These are phyloP conservation scores for Penicillium corylophilum DNA, from an alignment of 2,329 filamentous ascomycete species.

Conservation along the genomic window DNA sequence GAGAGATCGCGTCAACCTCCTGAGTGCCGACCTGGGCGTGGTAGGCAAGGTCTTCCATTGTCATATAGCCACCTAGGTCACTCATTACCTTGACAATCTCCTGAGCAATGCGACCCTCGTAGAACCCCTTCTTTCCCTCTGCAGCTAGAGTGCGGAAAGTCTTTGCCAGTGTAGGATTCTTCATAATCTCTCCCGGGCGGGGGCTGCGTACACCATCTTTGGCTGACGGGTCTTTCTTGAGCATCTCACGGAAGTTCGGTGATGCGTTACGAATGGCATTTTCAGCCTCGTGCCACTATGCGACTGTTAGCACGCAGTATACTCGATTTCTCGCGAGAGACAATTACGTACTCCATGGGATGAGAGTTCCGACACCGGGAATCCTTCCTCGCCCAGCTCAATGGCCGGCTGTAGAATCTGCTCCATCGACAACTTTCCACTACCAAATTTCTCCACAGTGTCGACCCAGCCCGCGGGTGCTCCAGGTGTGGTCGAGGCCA, in stretches of 20 bases:
- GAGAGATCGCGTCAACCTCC: constrained; percentile 78
- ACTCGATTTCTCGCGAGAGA: background rate
- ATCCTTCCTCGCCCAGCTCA: constrained; percentile 80
- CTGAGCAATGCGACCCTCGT: constrained; percentile 78
- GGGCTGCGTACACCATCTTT: constrained; percentile 72
- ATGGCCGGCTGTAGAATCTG: constrained; percentile 82
- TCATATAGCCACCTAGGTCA: constrained; percentile 73
- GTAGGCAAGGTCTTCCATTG: constrained; percentile 74
- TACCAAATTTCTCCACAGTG: constrained; percentile 82
- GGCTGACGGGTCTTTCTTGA: constrained; percentile 71
- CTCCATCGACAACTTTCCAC: constrained; percentile 73
- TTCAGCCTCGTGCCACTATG: constrained; percentile 71
- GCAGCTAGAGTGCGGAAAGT: constrained; percentile 78
- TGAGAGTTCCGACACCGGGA: constrained; percentile 80
- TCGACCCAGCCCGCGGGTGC: constrained; percentile 94
- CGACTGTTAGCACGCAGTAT: constrained; percentile 3
- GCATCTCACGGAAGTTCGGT: constrained; percentile 81
- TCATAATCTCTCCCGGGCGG: constrained; percentile 80
- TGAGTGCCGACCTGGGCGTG: constrained; percentile 74
- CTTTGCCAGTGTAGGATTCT: constrained; percentile 73
- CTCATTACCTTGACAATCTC: constrained; percentile 75
- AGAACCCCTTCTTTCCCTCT: constrained; percentile 88
- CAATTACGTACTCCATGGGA: constrained; percentile 60
- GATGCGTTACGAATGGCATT: constrained; percentile 67
- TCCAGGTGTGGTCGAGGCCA: constrained; percentile 83